phyloP scores from a whole-genome alignment of 768 basidiomycete species.

The Rhodosporidiobolus odoratus region DNA sequence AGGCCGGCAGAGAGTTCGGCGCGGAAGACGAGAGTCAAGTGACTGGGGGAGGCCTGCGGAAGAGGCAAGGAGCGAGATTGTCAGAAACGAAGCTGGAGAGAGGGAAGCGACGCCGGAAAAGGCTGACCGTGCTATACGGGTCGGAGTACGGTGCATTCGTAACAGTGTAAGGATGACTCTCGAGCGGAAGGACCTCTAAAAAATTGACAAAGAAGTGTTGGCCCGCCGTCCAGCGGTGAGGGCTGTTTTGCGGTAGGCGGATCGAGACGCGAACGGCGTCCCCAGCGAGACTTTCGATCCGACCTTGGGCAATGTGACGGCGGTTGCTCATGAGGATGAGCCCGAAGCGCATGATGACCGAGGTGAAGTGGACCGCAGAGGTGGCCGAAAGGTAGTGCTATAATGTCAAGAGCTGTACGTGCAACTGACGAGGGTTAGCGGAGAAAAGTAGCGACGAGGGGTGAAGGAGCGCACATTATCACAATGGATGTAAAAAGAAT shows the following conservation, averaged over 20 bases:
- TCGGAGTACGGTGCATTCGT: constrained; percentile 31
- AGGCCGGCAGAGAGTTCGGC: constrained; percentile 1
- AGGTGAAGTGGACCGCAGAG: constrained; percentile 30
- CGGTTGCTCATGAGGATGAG: constrained; percentile 40
- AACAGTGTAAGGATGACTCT: constrained; percentile 42
- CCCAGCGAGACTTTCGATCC: constrained; percentile 33
- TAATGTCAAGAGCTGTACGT: not conserved
- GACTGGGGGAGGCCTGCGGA: constrained; percentile 11
- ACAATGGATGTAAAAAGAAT: constrained; percentile 44
- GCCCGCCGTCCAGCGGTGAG: constrained; percentile 39
- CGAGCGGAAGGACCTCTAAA: constrained; percentile 34
- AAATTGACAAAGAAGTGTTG: constrained; percentile 43
- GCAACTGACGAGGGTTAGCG: not conserved
- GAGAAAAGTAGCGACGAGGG: not conserved
- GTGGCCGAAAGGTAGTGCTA: constrained; percentile 43
- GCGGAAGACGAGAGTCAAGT: constrained; percentile 20
- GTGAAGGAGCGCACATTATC: constrained; percentile 20
- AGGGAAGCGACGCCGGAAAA: constrained; percentile 7
- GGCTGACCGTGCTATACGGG: constrained; percentile 19
- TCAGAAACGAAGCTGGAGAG: not conserved
- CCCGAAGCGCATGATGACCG: constrained; percentile 36
- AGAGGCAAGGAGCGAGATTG: not conserved
- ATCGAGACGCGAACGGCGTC: constrained; percentile 36
- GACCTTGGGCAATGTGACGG: constrained; percentile 26
- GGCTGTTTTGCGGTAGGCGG: constrained; percentile 7